Evolutionary conservation across 2,329 filamentous ascomycete genomes (phyloP), one percentile per base, ranked within the genome.

Genomic region (Epichloe baconii): DNA sequence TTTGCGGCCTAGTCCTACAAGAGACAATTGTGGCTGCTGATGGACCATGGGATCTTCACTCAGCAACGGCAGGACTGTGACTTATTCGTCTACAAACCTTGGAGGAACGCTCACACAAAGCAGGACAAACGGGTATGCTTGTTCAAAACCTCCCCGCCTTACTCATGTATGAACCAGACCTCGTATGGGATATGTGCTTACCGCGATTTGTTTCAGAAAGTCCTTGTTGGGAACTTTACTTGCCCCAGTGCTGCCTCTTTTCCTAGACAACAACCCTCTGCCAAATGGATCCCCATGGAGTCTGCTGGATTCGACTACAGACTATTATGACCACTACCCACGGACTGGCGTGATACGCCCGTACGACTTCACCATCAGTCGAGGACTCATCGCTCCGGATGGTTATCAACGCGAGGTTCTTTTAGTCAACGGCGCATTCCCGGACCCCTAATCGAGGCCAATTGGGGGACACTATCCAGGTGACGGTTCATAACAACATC

Each of bases 401-500:
- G 79, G 80, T 19, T 77, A 79, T 51, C 61, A 74, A 49, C 52
- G 70, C 64, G 52, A 67, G 4, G 73, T 71, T 4, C 73, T 89
- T 53, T 70, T 86, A 34, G 69, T 86, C 61, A 84, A 85, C 61
- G 78, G 77, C 8, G 74, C 79, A 43, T 83, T 78, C 54, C 85
- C 1, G 85, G 82, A 0, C 85, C 1, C 1, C 70, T 74, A 14
- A 79, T 89, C 50, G 73, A 76, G 53, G 82, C 77, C 17, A 75
- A 82, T 62, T 82, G 78, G 78, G 79, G 79, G 79, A 83, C 58
- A 76, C 67, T 26, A 73, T 81, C 44, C 68, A 85, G 50, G 78
- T 88, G 43, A 82, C 80, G 34, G 75, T 90, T 51, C 75, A 79
- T 65, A 93, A 93, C 66, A 77, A 81, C 47, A 78, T 89, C 12